phyloP scores from a whole-genome alignment of 2,329 filamentous ascomycete genomes.

The Sporothrix schenckii region DNA sequence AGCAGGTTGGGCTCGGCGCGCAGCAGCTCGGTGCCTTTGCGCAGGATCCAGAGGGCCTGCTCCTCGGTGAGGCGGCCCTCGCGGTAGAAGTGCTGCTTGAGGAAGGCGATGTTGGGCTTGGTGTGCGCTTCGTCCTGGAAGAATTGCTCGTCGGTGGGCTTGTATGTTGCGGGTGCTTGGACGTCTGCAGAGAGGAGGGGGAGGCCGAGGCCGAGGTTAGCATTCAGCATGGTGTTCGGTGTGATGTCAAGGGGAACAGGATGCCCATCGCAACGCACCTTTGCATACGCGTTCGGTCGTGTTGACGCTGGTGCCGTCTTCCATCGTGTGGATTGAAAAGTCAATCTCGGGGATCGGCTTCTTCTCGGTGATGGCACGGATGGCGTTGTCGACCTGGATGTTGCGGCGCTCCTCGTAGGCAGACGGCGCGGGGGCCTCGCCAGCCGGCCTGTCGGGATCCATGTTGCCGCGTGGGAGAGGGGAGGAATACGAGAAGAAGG shows the following conservation, averaged over 20 bases:
- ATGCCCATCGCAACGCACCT: conserved; percentile 59
- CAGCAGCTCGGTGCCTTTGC: conserved; percentile 82
- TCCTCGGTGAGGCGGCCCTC: conserved; percentile 97
- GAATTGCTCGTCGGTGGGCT: conserved; percentile 92
- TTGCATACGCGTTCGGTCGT: conserved; percentile 96
- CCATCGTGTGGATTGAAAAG: conserved; percentile 98
- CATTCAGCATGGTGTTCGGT: no score
- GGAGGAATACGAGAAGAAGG: not conserved
- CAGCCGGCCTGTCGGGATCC: conserved; percentile 52
- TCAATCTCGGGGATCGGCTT: conserved; percentile 96
- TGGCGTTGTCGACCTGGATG: conserved; percentile 80
- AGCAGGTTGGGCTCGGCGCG: conserved; percentile 90
- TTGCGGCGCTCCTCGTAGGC: conserved; percentile 52
- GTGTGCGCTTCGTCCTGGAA: conserved; percentile 80
- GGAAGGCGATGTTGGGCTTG: conserved; percentile 90
- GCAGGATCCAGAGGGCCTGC: conserved; percentile 94
- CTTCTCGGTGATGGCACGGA: conserved; percentile 91
- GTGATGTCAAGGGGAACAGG: conserved; percentile 32
- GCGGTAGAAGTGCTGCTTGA: conserved; percentile 98
- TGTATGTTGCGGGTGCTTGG: conserved; percentile 91
- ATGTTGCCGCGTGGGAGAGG: conserved; percentile 44
- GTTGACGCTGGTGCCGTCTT: conserved; percentile 93
- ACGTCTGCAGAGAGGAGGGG: conserved; percentile 67
- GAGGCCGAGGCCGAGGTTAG: not conserved
- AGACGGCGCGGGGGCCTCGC: conserved; percentile 41